These are phyloP conservation scores for Sclerotinia minor DNA, from an alignment of 2,329 filamentous ascomycete species.

Conservation along the genomic window DNA sequence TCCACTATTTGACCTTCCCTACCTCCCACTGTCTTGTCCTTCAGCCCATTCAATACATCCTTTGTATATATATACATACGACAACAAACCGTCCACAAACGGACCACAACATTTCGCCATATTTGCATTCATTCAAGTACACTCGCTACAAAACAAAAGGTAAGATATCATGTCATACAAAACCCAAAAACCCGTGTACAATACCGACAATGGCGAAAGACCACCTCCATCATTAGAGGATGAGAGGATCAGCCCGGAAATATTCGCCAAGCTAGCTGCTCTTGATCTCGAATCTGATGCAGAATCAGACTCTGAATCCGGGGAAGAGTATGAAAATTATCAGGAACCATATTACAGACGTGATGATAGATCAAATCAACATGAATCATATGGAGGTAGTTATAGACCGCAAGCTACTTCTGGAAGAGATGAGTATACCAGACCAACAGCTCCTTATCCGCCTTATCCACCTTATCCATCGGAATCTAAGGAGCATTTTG, in stretches of 20 bases:
- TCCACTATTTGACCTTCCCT: not conserved
- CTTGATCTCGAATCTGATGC: not conserved
- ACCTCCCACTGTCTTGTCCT: not conserved
- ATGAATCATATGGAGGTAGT: not conserved
- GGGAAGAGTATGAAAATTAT: not conserved
- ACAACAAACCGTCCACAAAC: not conserved
- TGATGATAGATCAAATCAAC: not conserved
- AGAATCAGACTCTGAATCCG: not conserved
- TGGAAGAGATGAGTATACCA: not conserved
- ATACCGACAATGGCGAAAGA: not conserved
- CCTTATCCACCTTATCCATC: too few relatives aligned
- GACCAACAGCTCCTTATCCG: not conserved
- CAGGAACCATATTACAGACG: not conserved
- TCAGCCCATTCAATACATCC: not conserved
- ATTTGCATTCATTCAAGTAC: not conserved
- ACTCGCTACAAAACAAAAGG: not conserved
- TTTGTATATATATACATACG: not conserved
- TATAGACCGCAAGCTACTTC: not conserved
- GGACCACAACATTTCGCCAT: not conserved
- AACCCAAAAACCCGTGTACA: not conserved
- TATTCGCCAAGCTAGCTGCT: conserved; percentile 4
- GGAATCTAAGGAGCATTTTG: not conserved
- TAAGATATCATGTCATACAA: not conserved
- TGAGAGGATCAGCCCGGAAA: not conserved
- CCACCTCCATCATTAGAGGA: conserved; percentile 11